phyloP scores from a whole-genome alignment of 2,329 filamentous ascomycete genomes.

The Shiraia bambusicola region DNA sequence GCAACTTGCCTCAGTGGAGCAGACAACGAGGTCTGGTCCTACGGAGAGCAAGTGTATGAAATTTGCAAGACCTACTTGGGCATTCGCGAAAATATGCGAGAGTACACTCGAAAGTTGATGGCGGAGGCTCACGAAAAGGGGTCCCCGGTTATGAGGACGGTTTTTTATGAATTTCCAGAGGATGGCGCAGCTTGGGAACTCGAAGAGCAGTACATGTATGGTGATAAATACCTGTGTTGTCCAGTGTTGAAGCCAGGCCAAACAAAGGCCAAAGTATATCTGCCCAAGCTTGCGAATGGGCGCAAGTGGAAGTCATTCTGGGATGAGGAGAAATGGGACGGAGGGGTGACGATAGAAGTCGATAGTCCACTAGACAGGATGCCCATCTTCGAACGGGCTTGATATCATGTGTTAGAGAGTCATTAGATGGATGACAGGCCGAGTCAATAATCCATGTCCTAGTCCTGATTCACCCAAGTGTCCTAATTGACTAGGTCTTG shows the following conservation, averaged over 20 bases:
- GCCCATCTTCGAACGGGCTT: constrained; percentile 48
- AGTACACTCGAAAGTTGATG: constrained; percentile 62
- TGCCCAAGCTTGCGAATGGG: constrained; percentile 46
- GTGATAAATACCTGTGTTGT: constrained; percentile 58
- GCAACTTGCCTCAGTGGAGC: constrained; percentile 51
- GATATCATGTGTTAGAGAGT: neutral
- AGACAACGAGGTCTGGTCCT: constrained; percentile 67
- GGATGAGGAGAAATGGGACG: constrained; percentile 36
- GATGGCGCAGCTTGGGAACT: constrained; percentile 59
- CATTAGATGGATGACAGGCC: neutral
- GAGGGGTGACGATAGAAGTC: constrained; percentile 46
- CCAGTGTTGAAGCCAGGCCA: constrained; percentile 57
- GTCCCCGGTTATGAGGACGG: constrained; percentile 61
- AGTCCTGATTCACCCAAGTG: neutral
- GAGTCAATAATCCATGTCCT: neutral
- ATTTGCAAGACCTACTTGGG: constrained; percentile 62
- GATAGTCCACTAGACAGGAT: constrained; percentile 51
- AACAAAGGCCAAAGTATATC: constrained; percentile 52
- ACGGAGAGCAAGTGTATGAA: constrained; percentile 60
- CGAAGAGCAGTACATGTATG: constrained; percentile 66
- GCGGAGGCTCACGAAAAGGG: constrained; percentile 61
- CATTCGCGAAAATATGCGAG: constrained; percentile 59
- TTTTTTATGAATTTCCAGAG: constrained; percentile 65
- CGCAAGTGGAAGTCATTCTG: constrained; percentile 49
- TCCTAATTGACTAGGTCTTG: neutral